Conservation (phyloP, 331 rosid species). For the Cydonia oblonga region DNA sequence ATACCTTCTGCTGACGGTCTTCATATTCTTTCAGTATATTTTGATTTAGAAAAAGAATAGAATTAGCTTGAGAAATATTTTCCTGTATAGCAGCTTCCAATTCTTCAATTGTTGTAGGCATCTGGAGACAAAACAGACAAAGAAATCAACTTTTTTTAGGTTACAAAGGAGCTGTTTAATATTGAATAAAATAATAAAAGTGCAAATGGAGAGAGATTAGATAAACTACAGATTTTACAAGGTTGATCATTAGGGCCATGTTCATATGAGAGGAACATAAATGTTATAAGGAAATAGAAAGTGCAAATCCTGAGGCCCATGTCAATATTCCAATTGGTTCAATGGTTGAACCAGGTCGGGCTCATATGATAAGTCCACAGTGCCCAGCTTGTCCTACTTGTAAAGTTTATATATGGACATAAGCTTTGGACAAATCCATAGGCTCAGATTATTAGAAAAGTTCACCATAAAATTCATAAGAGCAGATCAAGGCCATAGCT, state of each 20-base stretch:
- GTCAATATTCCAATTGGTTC: background rate
- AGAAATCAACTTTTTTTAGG: background rate
- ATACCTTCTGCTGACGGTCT: constrained; percentile 61
- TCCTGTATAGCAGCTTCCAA: constrained; percentile 82
- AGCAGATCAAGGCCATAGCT: background rate
- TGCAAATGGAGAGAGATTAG: background rate
- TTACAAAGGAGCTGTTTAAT: background rate
- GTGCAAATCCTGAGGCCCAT: background rate
- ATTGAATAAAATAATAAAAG: background rate
- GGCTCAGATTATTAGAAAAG: background rate
- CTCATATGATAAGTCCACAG: background rate
- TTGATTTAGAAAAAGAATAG: constrained; percentile 63
- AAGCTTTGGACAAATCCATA: background rate
- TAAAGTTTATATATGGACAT: background rate
- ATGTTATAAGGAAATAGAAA: background rate
- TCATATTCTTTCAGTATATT: constrained; percentile 76
- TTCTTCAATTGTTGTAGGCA: constrained; percentile 93
- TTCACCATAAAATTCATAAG: background rate
- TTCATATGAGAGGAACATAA: background rate
- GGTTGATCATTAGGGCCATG: background rate
- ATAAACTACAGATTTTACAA: background rate
- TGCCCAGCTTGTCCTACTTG: background rate
- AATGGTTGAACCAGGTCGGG: background rate
- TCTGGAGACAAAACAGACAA: constrained; percentile 28
- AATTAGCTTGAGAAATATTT: constrained; percentile 63